Evolutionary conservation across 202 grass and related monocot species (phyloP).

Genomic region (Brachypodium distachyon): DNA sequence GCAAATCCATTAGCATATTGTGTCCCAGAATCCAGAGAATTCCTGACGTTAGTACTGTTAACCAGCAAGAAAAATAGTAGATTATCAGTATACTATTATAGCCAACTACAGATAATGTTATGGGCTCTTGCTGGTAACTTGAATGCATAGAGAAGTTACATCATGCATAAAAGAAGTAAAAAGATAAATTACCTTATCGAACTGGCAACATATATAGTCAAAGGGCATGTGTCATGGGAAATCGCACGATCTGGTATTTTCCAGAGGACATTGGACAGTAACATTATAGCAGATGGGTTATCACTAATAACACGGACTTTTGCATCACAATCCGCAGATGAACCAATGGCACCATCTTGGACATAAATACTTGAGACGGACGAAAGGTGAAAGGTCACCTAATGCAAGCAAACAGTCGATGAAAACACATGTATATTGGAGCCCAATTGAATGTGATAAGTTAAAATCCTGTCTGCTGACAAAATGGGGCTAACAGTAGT

Average conservation of each 20-base stretch:
- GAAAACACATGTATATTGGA: background rate
- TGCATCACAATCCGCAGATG: constrained; percentile 53
- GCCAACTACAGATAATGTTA: background rate
- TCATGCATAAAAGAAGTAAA: background rate
- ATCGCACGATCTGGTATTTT: constrained; percentile 60
- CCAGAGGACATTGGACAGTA: constrained; percentile 59
- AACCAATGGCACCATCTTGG: constrained; percentile 75
- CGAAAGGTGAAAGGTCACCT: constrained; percentile 90
- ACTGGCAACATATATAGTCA: constrained; percentile 79
- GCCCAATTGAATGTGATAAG: background rate
- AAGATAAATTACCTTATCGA: constrained; percentile 71
- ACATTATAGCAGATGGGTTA: constrained; percentile 51
- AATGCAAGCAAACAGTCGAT: constrained; percentile 13
- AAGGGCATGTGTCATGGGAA: constrained; percentile 78
- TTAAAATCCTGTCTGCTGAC: background rate
- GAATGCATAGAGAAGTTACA: background rate
- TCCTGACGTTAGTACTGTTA: constrained; percentile 59
- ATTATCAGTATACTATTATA: background rate
- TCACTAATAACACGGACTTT: constrained; percentile 86
- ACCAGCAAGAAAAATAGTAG: background rate
- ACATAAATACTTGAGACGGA: constrained; percentile 65
- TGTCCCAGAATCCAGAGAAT: constrained; percentile 43
- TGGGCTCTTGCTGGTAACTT: background rate
- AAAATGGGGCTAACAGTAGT: background rate
- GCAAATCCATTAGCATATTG: constrained; percentile 61